Percentiles rank a stretch among this genome's conserved stretches.
Conservation (phyloP, 345 rosid species). For the Ceriops zippeliana region DNA sequence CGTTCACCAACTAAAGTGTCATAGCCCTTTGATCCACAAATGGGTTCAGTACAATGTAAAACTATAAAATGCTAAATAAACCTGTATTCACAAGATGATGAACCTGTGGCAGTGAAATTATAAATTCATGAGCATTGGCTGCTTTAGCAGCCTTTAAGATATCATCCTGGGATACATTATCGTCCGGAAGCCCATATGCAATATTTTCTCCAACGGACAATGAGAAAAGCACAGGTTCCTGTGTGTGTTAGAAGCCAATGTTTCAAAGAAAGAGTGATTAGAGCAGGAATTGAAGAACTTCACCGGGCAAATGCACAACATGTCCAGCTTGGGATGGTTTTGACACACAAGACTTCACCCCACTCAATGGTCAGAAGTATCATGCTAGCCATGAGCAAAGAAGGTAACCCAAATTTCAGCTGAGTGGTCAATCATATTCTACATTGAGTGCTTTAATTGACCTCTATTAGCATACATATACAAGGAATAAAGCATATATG, state of each 20-base stretch:
- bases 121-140: conserved; percentile 96
- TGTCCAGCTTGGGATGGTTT: not conserved
- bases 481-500: not conserved
- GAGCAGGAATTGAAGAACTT: not conserved
- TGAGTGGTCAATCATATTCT: not conserved
- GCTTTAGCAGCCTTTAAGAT: conserved; percentile 93
- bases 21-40: conserved; percentile 59
- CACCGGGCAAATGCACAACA: not conserved
- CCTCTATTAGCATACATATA: not conserved
- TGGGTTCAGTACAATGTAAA: conserved; percentile 12
- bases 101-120: conserved; percentile 93
- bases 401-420: not conserved
- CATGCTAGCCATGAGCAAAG: not conserved
- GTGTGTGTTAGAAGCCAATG: not conserved
- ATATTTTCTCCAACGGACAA: conserved; percentile 91
- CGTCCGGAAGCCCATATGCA: conserved; percentile 97
- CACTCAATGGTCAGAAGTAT: not conserved
- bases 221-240: conserved; percentile 96
- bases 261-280: not conserved
- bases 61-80: too few species aligned
- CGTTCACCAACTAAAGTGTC: conserved; percentile 94
- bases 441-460: not conserved
- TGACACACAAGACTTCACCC: not conserved
- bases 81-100: conserved; percentile 6
- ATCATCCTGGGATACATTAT: conserved; percentile 75